Conservation (phyloP, 768 basidiomycete species). For the Naganishia friedmannii region DNA sequence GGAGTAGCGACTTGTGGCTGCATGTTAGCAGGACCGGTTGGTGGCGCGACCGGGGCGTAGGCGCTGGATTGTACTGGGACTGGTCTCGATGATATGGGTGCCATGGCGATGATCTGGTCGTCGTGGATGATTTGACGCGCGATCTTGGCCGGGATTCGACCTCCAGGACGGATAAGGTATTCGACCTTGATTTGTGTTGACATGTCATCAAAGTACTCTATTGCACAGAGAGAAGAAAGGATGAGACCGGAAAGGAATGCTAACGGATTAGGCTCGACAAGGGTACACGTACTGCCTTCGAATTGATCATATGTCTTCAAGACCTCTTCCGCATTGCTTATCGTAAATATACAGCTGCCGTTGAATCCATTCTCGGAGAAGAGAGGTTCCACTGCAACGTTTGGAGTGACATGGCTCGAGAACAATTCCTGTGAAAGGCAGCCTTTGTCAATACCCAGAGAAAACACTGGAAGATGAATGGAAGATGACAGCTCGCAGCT, state of each 20-base stretch:
- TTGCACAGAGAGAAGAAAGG: not conserved
- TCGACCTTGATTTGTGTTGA: slow-evolving; percentile 16
- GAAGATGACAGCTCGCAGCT: not conserved
- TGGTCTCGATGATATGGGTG: not conserved
- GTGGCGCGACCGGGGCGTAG: not conserved
- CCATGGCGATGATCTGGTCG: slow-evolving; percentile 18
- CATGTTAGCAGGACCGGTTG: not conserved
- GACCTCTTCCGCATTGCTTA: slow-evolving; percentile 10
- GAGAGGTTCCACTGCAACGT: slow-evolving; percentile 10
- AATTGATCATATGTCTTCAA: slow-evolving; percentile 18
- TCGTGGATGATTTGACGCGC: slow-evolving; percentile 18
- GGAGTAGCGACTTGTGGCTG: not conserved
- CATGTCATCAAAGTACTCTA: slow-evolving; percentile 25
- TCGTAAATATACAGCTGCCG: slow-evolving; percentile 18
- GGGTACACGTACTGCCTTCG: slow-evolving; percentile 12
- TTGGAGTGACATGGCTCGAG: slow-evolving; percentile 20
- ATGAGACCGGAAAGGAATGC: not conserved
- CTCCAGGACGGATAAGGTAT: slow-evolving; percentile 13
- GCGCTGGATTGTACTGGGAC: not conserved
- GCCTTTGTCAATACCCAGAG: not conserved
- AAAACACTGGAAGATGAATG: not conserved
- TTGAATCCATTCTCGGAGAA: slow-evolving; percentile 9
- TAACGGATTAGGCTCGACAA: not conserved
- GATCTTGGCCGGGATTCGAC: not conserved
- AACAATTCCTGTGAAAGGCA: slow-evolving; percentile 17